Evolutionary conservation across 1,284 basidiomycete species (phyloP).

Genomic region (Singerocomus inundabilis): DNA sequence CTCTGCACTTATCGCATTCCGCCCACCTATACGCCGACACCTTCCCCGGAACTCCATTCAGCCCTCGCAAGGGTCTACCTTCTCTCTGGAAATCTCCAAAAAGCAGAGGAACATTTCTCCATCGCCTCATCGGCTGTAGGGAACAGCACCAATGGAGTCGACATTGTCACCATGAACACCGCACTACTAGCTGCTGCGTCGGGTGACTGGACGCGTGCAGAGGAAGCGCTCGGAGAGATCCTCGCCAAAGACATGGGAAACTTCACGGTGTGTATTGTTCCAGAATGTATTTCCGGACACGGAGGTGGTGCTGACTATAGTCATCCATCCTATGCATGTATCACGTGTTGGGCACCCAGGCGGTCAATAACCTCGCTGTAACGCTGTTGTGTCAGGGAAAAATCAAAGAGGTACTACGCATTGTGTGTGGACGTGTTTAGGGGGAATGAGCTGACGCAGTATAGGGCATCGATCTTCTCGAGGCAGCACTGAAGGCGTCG

Average conservation of each 20-base stretch:
- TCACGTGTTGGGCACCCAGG: constrained; percentile 39
- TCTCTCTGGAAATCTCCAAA: constrained; percentile 60
- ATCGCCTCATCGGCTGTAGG: constrained; percentile 38
- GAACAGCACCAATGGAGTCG: not conserved
- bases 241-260: constrained; percentile 54
- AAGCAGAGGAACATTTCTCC: constrained; percentile 55
- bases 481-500: constrained; percentile 56
- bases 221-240: constrained; percentile 42
- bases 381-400: constrained; percentile 66
- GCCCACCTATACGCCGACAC: constrained; percentile 11
- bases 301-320: not conserved
- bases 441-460: constrained; percentile 6
- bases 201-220: constrained; percentile 65
- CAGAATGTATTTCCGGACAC: no score
- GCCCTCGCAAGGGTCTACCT: constrained; percentile 72
- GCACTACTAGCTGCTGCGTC: constrained; percentile 62
- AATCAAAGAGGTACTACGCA: constrained; percentile 56
- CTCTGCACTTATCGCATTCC: constrained; percentile 46
- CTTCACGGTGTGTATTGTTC: constrained; percentile 47
- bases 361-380: constrained; percentile 77
- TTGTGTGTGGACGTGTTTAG: not conserved
- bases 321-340: not conserved
- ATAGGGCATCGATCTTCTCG: constrained; percentile 67
- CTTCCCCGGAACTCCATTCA: constrained; percentile 56
- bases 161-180: constrained; percentile 53